Conservation (phyloP, 2,329 filamentous ascomycete species). For the Fusarium sp. region DNA sequence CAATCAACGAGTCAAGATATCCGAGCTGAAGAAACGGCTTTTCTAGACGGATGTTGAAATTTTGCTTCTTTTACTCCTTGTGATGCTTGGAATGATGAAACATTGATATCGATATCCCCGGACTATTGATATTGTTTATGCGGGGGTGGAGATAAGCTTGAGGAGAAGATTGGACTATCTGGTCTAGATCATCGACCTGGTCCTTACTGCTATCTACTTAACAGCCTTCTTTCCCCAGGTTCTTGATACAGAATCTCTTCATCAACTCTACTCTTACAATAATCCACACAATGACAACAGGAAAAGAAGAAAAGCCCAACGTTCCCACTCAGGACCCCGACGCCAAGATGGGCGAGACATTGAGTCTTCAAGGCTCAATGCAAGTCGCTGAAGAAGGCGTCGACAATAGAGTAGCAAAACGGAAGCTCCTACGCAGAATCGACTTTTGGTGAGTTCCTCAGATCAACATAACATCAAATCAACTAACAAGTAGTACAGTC, state of each 20-base stretch:
- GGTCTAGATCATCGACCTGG: not conserved
- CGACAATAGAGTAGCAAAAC: not conserved
- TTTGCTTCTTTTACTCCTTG: not conserved
- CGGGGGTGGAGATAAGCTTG: slow-evolving; percentile 27
- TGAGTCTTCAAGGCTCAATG: slow-evolving; percentile 31
- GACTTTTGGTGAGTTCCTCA: slow-evolving; percentile 21
- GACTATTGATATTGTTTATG: slow-evolving; percentile 12
- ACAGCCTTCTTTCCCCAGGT: not conserved
- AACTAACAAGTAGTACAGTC: slow-evolving; percentile 2
- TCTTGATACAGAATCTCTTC: not conserved
- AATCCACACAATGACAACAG: not conserved
- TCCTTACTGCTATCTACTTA: slow-evolving; percentile 9
- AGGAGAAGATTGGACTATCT: slow-evolving; percentile 2
- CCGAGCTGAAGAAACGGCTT: slow-evolving; percentile 20
- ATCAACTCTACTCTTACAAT: not conserved
- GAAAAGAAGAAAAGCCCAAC: slow-evolving; percentile 22
- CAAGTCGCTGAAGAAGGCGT: slow-evolving; percentile 21
- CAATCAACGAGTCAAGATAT: slow-evolving; percentile 8
- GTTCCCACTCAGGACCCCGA: slow-evolving; percentile 2
- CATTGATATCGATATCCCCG: slow-evolving; percentile 8
- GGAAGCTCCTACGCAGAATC: slow-evolving; percentile 25
- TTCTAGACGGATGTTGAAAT: slow-evolving; percentile 9
- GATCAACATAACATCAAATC: rapidly evolving
- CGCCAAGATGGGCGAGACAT: slow-evolving; percentile 25
- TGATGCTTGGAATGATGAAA: not conserved